Conservation (phyloP, 768 basidiomycete species). For the Tricholoma terreum region DNA sequence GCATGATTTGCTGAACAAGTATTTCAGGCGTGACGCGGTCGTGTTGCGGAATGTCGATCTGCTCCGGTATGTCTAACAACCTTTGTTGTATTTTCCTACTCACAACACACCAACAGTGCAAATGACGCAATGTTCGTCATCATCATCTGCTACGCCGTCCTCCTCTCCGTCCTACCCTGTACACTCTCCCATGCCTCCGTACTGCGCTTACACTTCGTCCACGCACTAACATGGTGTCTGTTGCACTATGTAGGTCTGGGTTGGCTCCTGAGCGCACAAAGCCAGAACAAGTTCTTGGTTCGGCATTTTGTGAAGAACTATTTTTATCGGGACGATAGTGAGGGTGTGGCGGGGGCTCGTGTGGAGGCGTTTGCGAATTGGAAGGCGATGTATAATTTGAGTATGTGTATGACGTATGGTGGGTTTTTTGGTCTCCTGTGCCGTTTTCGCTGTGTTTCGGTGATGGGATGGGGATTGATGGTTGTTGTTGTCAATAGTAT, state of each 20-base stretch:
- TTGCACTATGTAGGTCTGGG: conserved; percentile 91
- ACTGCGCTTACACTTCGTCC: conserved; percentile 71
- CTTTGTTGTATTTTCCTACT: neutral
- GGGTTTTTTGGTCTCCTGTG: conserved; percentile 10
- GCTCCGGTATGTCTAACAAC: conserved; percentile 57
- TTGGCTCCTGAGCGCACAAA: conserved; percentile 78
- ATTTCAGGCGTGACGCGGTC: conserved; percentile 86
- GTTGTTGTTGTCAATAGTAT: conserved; percentile 47
- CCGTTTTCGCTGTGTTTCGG: conserved; percentile 1
- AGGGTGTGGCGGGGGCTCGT: conserved; percentile 75
- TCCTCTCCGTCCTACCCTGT: conserved; percentile 63
- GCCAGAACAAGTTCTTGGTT: conserved; percentile 83
- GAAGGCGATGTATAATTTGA: conserved; percentile 91
- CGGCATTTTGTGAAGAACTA: conserved; percentile 95
- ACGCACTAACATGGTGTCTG: conserved; percentile 82
- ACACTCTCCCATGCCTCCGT: conserved; percentile 42
- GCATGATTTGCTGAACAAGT: conserved; percentile 87
- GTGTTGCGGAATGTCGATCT: conserved; percentile 80
- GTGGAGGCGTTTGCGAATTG: conserved; percentile 94
- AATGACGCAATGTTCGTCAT: conserved; percentile 82
- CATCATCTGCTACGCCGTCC: conserved; percentile 63
- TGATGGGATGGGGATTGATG: neutral
- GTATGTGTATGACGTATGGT: conserved; percentile 96
- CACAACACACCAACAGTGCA: conserved; percentile 47
- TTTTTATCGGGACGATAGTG: conserved; percentile 61